phyloP scores from a whole-genome alignment of 2,329 filamentous ascomycete genomes.

The Colletotrichum cuscutae region DNA sequence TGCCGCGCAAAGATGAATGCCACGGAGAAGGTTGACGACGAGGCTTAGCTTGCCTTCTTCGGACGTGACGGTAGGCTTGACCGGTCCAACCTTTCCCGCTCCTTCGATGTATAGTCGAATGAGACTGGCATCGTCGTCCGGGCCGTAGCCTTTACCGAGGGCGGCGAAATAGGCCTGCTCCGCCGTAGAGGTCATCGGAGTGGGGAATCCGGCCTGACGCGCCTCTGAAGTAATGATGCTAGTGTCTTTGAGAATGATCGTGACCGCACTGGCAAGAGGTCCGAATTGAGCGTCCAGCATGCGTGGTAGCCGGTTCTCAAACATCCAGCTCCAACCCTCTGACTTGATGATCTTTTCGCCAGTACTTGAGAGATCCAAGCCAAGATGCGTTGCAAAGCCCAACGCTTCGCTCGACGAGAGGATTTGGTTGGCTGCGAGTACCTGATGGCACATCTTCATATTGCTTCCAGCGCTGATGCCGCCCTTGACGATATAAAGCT shows the following conservation, averaged over 20 bases:
- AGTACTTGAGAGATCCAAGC: constrained; percentile 48
- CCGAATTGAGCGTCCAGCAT: constrained; percentile 63
- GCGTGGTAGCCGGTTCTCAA: constrained; percentile 66
- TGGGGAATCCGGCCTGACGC: neutral
- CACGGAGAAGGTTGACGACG: neutral
- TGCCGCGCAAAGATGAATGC: neutral
- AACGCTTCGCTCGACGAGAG: constrained; percentile 68
- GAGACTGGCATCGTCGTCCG: constrained; percentile 56
- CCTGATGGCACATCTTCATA: constrained; percentile 73
- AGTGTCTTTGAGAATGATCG: constrained; percentile 48
- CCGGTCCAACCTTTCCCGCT: constrained; percentile 44
- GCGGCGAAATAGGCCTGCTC: constrained; percentile 65
- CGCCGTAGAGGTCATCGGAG: neutral
- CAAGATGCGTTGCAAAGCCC: neutral
- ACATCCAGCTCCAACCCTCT: constrained; percentile 69
- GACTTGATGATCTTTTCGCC: constrained; percentile 56
- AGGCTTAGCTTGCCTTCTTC: constrained; percentile 45
- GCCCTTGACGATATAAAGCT: constrained; percentile 71
- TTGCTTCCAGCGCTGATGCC: constrained; percentile 70
- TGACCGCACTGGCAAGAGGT: constrained; percentile 67
- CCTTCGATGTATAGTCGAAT: constrained; percentile 55
- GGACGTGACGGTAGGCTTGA: constrained; percentile 40
- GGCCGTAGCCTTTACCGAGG: constrained; percentile 63
- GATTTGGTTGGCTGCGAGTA: constrained; percentile 72
- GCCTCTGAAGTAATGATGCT: neutral